phyloP scores from a whole-genome alignment of 2,329 filamentous ascomycete species.

The Fusarium aywerte region DNA sequence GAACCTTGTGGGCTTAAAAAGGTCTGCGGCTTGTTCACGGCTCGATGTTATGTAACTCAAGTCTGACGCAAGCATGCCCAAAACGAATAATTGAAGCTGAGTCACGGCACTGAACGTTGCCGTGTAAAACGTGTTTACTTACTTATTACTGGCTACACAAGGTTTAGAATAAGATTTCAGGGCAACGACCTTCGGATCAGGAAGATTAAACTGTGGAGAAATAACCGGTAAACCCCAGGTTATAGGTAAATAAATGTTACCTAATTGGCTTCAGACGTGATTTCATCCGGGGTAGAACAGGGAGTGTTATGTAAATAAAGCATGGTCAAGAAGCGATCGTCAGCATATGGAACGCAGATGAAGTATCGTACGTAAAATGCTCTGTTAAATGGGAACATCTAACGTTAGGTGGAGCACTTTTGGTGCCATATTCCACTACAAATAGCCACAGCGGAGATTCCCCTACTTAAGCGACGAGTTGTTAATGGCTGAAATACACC shows the following conservation, averaged over 20 bases:
- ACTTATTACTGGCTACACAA: not conserved
- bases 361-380: not conserved
- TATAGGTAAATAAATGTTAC: not conserved
- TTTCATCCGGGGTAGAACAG: not conserved
- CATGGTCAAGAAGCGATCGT: not conserved
- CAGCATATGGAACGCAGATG: not conserved
- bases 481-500: not conserved
- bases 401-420: not conserved
- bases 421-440: not conserved
- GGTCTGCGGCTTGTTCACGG: too few relatives aligned
- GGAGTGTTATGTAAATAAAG: not conserved
- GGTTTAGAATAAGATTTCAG: not conserved
- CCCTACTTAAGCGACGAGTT: not conserved
- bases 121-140: too few relatives aligned
- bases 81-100: too few relatives aligned
- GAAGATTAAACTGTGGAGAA: not conserved
- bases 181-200: not conserved
- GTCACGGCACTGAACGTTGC: too few relatives aligned
- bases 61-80: too few relatives aligned
- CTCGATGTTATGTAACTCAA: too few relatives aligned
- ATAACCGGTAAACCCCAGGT: not conserved
- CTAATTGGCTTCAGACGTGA: not conserved
- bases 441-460: not conserved
- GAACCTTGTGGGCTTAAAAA: too few relatives aligned
- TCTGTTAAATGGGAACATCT: not conserved